Percentiles rank a stretch among this genome's conserved stretches.
Evolutionary conservation across 495 filamentous ascomycete genomes (phyloP).

Genomic region (Penicillium longicatenatum): DNA sequence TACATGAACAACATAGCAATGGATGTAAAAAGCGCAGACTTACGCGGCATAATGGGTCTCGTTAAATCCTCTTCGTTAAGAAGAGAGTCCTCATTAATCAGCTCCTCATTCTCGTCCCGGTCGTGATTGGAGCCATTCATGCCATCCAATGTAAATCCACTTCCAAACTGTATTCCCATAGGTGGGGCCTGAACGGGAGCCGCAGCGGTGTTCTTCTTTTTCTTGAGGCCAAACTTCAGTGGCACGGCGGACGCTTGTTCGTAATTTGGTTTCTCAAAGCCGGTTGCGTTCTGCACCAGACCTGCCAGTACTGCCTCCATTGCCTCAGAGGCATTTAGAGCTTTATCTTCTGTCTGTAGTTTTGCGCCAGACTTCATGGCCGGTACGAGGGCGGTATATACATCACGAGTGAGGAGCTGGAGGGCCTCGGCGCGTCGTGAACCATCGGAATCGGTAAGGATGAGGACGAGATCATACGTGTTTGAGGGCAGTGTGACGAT

Average conservation of each 20-base stretch:
- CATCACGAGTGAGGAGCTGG: slow-evolving; percentile 62
- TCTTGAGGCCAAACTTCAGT: slow-evolving; percentile 67
- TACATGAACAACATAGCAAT: slow-evolving; percentile 1
- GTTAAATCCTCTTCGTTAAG: slow-evolving; percentile 80
- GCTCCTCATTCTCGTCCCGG: slow-evolving; percentile 65
- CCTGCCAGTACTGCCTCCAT: slow-evolving; percentile 82
- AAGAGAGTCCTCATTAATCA: slow-evolving; percentile 89
- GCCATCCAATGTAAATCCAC: slow-evolving; percentile 51
- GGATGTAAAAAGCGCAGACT: slow-evolving; percentile 33
- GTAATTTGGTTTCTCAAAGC: slow-evolving; percentile 74
- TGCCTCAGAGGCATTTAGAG: slow-evolving; percentile 47
- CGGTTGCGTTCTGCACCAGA: slow-evolving; percentile 60
- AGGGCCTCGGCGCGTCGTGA: slow-evolving; percentile 58
- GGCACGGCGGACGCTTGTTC: slow-evolving; percentile 66
- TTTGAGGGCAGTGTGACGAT: slow-evolving; percentile 73
- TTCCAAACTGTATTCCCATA: slow-evolving; percentile 33
- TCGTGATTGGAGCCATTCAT: slow-evolving; percentile 40
- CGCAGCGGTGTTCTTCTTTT: slow-evolving; percentile 53
- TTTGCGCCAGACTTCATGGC: slow-evolving; percentile 72
- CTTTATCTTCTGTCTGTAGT: slow-evolving; percentile 68
- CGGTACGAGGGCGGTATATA: slow-evolving; percentile 66
- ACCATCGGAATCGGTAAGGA: slow-evolving; percentile 77
- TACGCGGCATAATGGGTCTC: slow-evolving; percentile 73
- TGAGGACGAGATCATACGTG: slow-evolving; percentile 81
- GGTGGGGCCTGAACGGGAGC: slow-evolving; percentile 16